These are phyloP conservation scores for Calvatia gigantea DNA, from an alignment of 768 basidiomycete species.

Conservation along the genomic window DNA sequence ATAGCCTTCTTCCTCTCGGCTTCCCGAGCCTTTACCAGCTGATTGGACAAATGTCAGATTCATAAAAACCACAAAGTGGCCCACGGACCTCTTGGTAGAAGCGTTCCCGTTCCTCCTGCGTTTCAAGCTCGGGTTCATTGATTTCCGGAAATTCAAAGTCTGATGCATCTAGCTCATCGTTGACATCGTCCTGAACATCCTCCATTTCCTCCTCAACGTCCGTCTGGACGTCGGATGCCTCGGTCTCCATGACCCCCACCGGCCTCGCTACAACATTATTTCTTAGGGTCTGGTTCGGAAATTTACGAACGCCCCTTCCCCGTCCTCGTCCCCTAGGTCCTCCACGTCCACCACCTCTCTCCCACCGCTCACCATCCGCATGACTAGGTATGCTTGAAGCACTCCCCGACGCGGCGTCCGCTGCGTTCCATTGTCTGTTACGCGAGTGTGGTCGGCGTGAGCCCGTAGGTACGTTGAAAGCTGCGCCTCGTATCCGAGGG, in stretches of 20 bases:
- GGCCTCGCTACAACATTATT: constrained; percentile 22
- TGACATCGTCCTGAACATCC: constrained; percentile 22
- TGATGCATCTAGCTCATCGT: constrained; percentile 10
- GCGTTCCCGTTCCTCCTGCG: constrained; percentile 59
- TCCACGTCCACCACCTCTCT: constrained; percentile 57
- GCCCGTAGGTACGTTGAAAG: constrained; percentile 4
- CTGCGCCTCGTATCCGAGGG: constrained; percentile 9
- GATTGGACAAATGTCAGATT: constrained; percentile 17
- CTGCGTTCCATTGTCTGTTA: constrained; percentile 64
- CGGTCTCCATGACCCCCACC: constrained; percentile 26
- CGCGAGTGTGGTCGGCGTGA: constrained; percentile 34
- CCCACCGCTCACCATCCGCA: constrained; percentile 55
- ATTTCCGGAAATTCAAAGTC: constrained; percentile 20
- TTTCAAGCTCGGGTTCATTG: constrained; percentile 54
- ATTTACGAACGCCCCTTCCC: constrained; percentile 30
- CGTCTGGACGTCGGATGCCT: constrained; percentile 29
- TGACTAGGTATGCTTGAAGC: constrained; percentile 31
- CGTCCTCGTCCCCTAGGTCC: constrained; percentile 41
- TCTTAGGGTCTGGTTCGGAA: constrained; percentile 38
- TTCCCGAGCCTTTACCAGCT: constrained; percentile 76
- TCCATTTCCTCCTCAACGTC: constrained; percentile 30
- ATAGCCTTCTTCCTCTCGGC: constrained; percentile 71
- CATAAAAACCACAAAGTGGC: background rate
- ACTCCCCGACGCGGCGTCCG: constrained; percentile 33
- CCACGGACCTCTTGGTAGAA: constrained; percentile 70